Percentiles rank a stretch among this genome's conserved stretches.
Evolutionary conservation across 2,329 filamentous ascomycete genomes (phyloP).

Genomic region (Cyphellophora attinorum): DNA sequence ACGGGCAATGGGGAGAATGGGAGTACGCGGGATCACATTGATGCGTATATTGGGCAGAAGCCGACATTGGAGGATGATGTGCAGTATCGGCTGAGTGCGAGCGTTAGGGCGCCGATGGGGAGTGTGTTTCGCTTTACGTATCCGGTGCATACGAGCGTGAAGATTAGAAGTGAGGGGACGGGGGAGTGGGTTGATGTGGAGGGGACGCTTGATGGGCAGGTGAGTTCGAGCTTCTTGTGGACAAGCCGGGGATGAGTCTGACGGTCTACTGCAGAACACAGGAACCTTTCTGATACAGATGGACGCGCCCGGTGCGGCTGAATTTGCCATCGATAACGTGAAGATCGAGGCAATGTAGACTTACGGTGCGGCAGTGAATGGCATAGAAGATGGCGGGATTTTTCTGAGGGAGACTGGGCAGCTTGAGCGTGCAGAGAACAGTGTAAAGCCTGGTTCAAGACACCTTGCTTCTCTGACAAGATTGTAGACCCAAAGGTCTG

Average conservation of each 20-base stretch:
- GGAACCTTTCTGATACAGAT: neutral
- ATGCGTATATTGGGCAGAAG: constrained; percentile 1
- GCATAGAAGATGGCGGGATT: too few relatives aligned
- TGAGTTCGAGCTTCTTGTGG: too few relatives aligned
- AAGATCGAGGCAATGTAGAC: constrained; percentile 1
- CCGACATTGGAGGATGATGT: neutral
- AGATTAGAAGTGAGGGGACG: neutral
- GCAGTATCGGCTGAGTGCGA: neutral
- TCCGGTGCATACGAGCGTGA: neutral
- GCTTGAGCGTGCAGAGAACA: too few relatives aligned
- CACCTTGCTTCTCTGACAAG: too few relatives aligned
- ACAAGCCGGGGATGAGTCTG: too few relatives aligned
- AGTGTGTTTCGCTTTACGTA: neutral
- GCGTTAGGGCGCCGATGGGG: neutral
- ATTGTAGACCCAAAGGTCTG: too few relatives aligned
- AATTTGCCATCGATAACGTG: neutral
- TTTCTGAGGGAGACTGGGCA: too few relatives aligned
- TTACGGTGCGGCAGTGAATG: too few relatives aligned
- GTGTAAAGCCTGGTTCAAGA: too few relatives aligned
- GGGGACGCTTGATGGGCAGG: neutral
- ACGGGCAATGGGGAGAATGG: constrained; percentile 1
- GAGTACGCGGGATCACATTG: neutral
- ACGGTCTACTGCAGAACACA: too few relatives aligned
- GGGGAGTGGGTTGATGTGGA: neutral
- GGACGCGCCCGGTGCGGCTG: neutral